Evolutionary conservation across 805 yeast genomes (phyloP), one percentile per base, ranked within the genome.

Genomic region (Candida ficus): DNA sequence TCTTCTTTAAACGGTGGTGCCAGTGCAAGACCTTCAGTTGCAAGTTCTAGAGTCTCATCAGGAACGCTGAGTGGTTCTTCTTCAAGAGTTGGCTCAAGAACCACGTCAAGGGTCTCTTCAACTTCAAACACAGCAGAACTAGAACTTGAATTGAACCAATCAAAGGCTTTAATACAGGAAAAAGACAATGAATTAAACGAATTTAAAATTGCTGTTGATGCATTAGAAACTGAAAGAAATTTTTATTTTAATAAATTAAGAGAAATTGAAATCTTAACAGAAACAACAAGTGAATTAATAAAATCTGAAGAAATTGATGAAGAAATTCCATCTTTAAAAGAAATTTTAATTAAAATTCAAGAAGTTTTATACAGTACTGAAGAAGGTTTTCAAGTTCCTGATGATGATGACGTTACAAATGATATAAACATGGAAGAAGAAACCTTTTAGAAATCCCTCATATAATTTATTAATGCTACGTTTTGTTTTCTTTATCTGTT

Each of bases 181-280:
- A 61, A 71, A 12, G 63, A 61, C n/a, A 64, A 68, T 5, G 88
- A 85, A 48, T 50, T 77, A 16, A 68, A 67, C 13, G 86, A 81
- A 47, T 72, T 73, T 48, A 71, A 70, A 43, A 67, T 74, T 18
- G 76, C 81, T 12, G 73, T 81, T 17, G 84, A 80, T 36, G 76
- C 80, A 12, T 65, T 87, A 37, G 86, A 82, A 53, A 75, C 84
- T 1, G 97, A 93, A 59, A 76, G 98, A 47, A 84, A 86, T 60
- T 88, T 91, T 55, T 93, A 93, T 61, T 91, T 86, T 64, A 80
- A 83, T 54, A 93, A 91, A 63, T 67, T 93, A 39, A 73, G 96
- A 47, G 95, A 86, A 44, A 85, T 93, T 41, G 99, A 93, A 61
- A 77, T 87, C 21, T 63, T 90, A 35, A 75, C 83, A 20, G 88